phyloP scores from a whole-genome alignment of 2,329 filamentous ascomycete genomes.

The Fusarium heterosporum region DNA sequence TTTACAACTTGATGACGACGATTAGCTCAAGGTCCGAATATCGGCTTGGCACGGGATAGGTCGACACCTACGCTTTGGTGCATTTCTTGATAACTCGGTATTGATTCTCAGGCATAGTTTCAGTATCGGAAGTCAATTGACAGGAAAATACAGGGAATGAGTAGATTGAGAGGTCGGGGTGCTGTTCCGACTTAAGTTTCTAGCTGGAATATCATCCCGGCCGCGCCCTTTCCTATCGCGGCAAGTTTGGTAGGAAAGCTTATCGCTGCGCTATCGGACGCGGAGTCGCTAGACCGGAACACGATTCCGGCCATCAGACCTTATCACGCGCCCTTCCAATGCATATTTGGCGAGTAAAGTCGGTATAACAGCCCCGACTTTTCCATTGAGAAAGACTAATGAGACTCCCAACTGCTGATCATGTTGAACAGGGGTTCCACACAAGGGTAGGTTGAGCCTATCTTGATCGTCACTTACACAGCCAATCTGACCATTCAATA shows the following conservation, averaged over 20 bases:
- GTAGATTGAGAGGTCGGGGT: slow-evolving; percentile 35
- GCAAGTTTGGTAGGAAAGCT: slow-evolving; percentile 20
- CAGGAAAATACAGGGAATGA: background rate
- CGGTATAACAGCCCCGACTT: slow-evolving; percentile 28
- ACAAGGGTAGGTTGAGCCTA: background rate
- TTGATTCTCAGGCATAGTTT: slow-evolving; percentile 30
- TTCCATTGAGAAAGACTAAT: background rate
- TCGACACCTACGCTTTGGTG: slow-evolving; percentile 37
- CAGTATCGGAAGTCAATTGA: background rate
- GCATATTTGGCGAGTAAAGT: background rate
- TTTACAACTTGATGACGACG: slow-evolving; percentile 33
- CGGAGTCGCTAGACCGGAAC: slow-evolving; percentile 9
- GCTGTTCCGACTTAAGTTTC: slow-evolving; percentile 40
- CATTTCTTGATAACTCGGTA: slow-evolving; percentile 42
- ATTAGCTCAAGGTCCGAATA: slow-evolving; percentile 12
- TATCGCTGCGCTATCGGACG: slow-evolving; percentile 33
- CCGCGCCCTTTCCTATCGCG: slow-evolving; percentile 16
- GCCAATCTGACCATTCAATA: background rate
- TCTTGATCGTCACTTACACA: background rate
- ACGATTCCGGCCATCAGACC: background rate
- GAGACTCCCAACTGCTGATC: background rate
- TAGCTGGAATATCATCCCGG: slow-evolving; percentile 12
- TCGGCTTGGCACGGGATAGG: background rate
- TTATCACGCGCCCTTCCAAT: slow-evolving; percentile 3
- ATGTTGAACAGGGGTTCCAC: background rate